phyloP scores from a whole-genome alignment of 2,329 filamentous ascomycete species.

The Sarocladium kiliense region DNA sequence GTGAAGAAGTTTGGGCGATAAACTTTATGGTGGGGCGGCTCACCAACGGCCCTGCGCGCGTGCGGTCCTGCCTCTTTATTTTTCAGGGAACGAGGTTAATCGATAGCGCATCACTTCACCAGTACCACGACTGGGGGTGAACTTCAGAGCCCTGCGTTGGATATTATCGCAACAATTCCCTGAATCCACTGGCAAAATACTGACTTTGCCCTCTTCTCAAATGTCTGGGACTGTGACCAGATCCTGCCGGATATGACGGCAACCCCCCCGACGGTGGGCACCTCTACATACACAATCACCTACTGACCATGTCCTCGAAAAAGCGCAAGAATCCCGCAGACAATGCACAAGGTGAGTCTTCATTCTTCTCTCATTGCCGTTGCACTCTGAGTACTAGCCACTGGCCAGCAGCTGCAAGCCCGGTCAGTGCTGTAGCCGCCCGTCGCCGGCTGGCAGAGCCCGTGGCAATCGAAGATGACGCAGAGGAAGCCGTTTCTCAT shows the following conservation, averaged over 20 bases:
- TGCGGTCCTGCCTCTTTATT: neutral
- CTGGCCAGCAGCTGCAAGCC: slow-evolving; percentile 24
- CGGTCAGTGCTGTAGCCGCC: slow-evolving; percentile 33
- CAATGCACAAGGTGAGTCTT: neutral
- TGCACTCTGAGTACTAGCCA: slow-evolving; percentile 23
- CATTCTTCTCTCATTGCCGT: neutral
- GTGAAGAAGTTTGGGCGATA: slow-evolving; percentile 4
- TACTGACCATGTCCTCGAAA: slow-evolving; percentile 11
- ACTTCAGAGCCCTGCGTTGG: no score
- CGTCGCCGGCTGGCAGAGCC: slow-evolving; percentile 22
- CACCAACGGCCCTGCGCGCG: neutral
- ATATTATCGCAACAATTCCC: no score
- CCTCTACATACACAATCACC: neutral
- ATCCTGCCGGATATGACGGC: neutral
- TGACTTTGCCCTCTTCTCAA: no score
- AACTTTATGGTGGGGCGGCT: slow-evolving; percentile 5
- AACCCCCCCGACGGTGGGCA: neutral
- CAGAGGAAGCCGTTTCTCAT: slow-evolving; percentile 4
- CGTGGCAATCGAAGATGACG: neutral
- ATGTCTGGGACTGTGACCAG: neutral
- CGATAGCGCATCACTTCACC: slow-evolving; percentile 7
- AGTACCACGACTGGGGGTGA: neutral
- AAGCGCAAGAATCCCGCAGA: slow-evolving; percentile 10
- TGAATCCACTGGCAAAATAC: no score
- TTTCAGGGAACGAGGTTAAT: neutral